Conservation (phyloP, 805 yeast genomes). For the Spathaspora arborariae region DNA sequence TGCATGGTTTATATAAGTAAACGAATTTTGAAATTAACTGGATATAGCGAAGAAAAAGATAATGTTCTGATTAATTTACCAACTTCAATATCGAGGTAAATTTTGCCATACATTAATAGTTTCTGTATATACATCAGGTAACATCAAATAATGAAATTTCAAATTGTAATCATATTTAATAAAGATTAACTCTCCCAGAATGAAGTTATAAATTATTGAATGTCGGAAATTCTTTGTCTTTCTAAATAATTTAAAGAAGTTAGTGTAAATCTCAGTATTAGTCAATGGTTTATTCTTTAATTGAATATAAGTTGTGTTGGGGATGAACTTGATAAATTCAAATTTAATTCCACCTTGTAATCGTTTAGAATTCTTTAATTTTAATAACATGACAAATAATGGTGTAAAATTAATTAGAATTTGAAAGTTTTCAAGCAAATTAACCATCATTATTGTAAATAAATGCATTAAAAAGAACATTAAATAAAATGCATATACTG, state of each 20-base stretch:
- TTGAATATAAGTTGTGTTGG: constrained; percentile 21
- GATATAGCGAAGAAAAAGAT: background rate
- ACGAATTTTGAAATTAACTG: constrained; percentile 8
- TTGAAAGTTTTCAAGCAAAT: constrained; percentile 54
- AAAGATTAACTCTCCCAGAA: constrained; percentile 23
- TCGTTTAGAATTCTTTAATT: constrained; percentile 72
- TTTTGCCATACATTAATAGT: constrained; percentile 24
- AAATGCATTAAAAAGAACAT: constrained; percentile 64
- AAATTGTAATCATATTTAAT: constrained; percentile 22
- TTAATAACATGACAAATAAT: constrained; percentile 71
- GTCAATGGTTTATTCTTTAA: constrained; percentile 37
- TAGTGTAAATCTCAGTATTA: constrained; percentile 30
- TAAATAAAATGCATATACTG: constrained; percentile 78
- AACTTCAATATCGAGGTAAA: background rate
- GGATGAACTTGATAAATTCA: constrained; percentile 13
- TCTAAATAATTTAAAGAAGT: constrained; percentile 27
- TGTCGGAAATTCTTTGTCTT: constrained; percentile 25
- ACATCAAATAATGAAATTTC: constrained; percentile 32
- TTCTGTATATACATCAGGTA: constrained; percentile 27
- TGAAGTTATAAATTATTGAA: constrained; percentile 19
- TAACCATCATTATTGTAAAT: constrained; percentile 43
- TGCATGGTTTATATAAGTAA: constrained; percentile 5
- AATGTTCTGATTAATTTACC: background rate
- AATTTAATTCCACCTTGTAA: constrained; percentile 51
- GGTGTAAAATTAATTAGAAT: constrained; percentile 82